Conservation (phyloP, 1,284 basidiomycete genomes). For the Puccinia sorghi region DNA sequence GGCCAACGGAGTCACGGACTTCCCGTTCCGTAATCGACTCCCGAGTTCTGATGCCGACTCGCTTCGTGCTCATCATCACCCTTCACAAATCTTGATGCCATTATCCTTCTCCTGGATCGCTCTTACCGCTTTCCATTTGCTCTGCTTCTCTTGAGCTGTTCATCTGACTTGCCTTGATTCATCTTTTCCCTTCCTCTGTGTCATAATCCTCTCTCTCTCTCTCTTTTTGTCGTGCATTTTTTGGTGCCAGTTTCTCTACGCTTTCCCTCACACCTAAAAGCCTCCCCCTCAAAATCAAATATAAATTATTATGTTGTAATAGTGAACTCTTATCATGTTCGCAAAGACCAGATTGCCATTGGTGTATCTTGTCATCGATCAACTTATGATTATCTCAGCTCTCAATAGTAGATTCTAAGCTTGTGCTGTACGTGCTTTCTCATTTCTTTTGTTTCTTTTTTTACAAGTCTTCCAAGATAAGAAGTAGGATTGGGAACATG, state of each 20-base stretch:
- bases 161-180: background rate
- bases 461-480: too few relatives aligned
- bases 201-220: background rate
- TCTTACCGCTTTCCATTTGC: background rate
- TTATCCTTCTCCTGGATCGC: background rate
- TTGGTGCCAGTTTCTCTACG: background rate
- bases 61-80: background rate
- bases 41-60: background rate
- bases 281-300: background rate
- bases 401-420: too few relatives aligned
- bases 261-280: too few relatives aligned
- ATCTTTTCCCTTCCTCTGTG: background rate
- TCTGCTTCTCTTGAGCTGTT: background rate
- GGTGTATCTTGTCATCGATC: too few relatives aligned
- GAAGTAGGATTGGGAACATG: background rate
- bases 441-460: background rate
- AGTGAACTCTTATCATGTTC: background rate
- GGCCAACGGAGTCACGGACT: constrained; percentile 54
- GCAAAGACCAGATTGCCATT: too few relatives aligned
- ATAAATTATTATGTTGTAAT: background rate
- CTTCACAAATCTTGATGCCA: background rate
- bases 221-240: background rate
- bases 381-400: too few relatives aligned
- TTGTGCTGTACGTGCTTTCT: background rate
- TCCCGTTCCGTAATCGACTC: constrained; percentile 33